Conservation (phyloP, 176 grass and related monocot species). For the Olyra latifolia region DNA sequence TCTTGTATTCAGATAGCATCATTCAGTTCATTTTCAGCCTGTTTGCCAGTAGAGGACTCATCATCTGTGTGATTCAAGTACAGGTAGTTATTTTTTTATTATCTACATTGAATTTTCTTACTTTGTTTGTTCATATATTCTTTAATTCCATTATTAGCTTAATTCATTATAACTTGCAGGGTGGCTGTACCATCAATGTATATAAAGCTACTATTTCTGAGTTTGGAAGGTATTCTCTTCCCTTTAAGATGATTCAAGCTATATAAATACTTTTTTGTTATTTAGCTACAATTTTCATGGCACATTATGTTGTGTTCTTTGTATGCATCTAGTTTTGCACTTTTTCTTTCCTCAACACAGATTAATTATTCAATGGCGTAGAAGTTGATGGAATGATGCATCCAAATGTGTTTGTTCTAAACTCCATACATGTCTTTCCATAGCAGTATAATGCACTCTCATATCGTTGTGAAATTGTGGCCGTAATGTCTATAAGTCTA, state of each 20-base stretch:
- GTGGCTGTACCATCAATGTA: conserved; percentile 52
- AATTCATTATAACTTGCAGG: conserved; percentile 44
- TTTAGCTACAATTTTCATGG: not conserved
- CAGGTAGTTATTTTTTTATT: conserved; percentile 34
- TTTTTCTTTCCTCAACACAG: not conserved
- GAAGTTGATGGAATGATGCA: not conserved
- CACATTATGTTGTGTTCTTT: not conserved
- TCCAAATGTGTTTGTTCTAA: not conserved
- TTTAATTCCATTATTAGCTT: conserved; percentile 9
- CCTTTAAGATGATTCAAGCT: conserved; percentile 2
- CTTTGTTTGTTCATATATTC: not conserved
- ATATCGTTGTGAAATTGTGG: not conserved
- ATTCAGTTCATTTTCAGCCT: conserved; percentile 27
- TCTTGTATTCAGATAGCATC: conserved; percentile 93
- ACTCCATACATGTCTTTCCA: not conserved
- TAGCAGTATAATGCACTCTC: not conserved
- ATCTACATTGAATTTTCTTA: not conserved
- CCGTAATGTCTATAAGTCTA: not conserved
- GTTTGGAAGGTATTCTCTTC: conserved; percentile 51
- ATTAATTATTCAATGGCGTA: not conserved
- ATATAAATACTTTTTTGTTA: not conserved
- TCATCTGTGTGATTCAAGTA: conserved; percentile 35
- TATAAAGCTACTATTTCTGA: conserved; percentile 50
- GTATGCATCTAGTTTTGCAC: not conserved
- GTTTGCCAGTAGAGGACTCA: conserved; percentile 21